Evolutionary conservation across 352 stramenopile genomes (phyloP).

Genomic region (Phytopythium litorale): DNA sequence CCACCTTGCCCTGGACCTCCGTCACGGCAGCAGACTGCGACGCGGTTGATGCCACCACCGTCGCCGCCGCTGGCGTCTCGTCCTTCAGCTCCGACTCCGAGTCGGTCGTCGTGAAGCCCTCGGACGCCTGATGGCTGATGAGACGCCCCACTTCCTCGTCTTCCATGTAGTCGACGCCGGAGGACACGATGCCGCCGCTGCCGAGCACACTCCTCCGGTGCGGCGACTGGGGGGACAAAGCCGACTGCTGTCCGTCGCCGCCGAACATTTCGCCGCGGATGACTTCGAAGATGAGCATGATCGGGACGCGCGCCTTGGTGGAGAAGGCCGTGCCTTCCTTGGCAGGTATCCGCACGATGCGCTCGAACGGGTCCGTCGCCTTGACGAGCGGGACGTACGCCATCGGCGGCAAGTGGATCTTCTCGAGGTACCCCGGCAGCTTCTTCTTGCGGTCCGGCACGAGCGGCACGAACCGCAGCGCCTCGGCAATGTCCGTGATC

Average conservation of each 20-base stretch:
- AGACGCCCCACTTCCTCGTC: constrained; percentile 76
- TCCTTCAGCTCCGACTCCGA: constrained; percentile 25
- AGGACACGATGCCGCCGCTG: constrained; percentile 34
- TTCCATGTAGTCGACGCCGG: constrained; percentile 64
- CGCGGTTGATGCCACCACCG: constrained; percentile 10
- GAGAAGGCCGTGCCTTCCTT: constrained; percentile 88
- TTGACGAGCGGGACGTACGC: constrained; percentile 86
- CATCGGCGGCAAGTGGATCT: constrained; percentile 81
- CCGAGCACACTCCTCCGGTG: constrained; percentile 31
- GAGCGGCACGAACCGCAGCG: constrained; percentile 77
- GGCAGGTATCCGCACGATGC: constrained; percentile 78
- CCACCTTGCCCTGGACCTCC: constrained; percentile 2
- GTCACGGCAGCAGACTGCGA: not conserved
- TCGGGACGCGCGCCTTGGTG: constrained; percentile 82
- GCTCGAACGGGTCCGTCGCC: constrained; percentile 85
- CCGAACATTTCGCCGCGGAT: constrained; percentile 71
- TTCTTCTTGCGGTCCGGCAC: constrained; percentile 77
- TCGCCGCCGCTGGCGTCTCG: constrained; percentile 13
- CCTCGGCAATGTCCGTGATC: constrained; percentile 85
- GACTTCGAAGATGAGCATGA: constrained; percentile 88
- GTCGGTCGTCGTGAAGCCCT: constrained; percentile 36
- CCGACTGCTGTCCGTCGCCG: constrained; percentile 37
- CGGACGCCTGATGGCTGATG: constrained; percentile 64
- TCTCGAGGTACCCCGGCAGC: constrained; percentile 76
- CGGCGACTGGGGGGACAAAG: constrained; percentile 56